Conservation (phyloP, 768 basidiomycete species). For the Boletus sp. region DNA sequence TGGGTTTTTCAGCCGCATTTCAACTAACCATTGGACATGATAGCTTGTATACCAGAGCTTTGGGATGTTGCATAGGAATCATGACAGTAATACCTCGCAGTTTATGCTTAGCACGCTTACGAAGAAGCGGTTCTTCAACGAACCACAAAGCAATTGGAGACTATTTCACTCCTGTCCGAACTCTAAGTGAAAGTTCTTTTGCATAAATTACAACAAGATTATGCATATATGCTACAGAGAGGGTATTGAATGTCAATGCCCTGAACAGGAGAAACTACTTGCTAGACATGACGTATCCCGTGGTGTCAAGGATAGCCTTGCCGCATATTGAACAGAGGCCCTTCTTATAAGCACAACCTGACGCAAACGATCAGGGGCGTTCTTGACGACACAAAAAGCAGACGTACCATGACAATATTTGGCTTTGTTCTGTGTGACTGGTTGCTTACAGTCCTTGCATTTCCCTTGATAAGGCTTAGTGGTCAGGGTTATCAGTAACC, state of each 20-base stretch:
- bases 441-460: constrained; percentile 86
- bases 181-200: background rate
- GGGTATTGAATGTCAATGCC: constrained; percentile 19
- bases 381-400: constrained; percentile 2
- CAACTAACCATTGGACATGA: constrained; percentile 7
- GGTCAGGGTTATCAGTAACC: background rate
- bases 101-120: background rate
- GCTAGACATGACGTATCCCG: constrained; percentile 81
- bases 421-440: constrained; percentile 80
- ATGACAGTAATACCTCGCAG: background rate
- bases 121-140: background rate
- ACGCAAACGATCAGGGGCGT: constrained; percentile 5
- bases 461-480: constrained; percentile 78
- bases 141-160: background rate
- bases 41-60: constrained; percentile 9
- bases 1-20: background rate
- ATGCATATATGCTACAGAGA: constrained; percentile 16
- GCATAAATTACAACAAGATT: constrained; percentile 13
- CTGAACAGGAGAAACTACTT: constrained; percentile 43
- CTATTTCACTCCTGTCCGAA: no score
- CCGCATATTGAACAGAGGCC: constrained; percentile 87
- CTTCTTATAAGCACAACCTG: constrained; percentile 87
- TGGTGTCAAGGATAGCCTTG: constrained; percentile 81
- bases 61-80: background rate
- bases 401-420: constrained; percentile 85